These are phyloP conservation scores for Globisporangium megalacanthum DNA, from an alignment of 352 stramenopile species.

Conservation along the genomic window DNA sequence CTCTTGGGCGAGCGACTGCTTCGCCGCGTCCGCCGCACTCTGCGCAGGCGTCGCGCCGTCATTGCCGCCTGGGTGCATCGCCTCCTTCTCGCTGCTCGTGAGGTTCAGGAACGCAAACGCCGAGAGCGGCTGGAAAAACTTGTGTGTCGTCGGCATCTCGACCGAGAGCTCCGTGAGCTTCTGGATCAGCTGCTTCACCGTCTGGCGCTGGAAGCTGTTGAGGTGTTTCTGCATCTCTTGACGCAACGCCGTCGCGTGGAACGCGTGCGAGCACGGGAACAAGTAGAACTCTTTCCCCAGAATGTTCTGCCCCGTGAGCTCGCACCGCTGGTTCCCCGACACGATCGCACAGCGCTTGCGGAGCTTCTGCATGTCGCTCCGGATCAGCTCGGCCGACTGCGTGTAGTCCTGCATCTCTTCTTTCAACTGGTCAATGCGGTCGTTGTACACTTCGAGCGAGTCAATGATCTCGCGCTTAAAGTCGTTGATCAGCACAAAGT, in stretches of 20 bases:
- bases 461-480: constrained; percentile 96
- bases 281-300: constrained; percentile 92
- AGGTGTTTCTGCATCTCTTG: constrained; percentile 88
- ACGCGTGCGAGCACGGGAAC: constrained; percentile 93
- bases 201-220: constrained; percentile 87
- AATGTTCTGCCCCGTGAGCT: constrained; percentile 86
- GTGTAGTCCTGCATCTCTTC: constrained; percentile 93
- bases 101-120: constrained; percentile 64
- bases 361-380: constrained; percentile 85
- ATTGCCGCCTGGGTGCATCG: constrained; percentile 37
- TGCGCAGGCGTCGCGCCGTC: constrained; percentile 30
- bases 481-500: constrained; percentile 94
- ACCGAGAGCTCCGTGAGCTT: constrained; percentile 84
- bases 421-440: constrained; percentile 90
- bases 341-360: constrained; percentile 83
- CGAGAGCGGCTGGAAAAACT: constrained; percentile 74
- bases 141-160: constrained; percentile 60
- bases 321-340: constrained; percentile 85
- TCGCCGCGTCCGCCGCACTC: constrained; percentile 50
- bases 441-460: constrained; percentile 88
- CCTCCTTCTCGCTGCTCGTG: constrained; percentile 64
- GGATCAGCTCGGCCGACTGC: constrained; percentile 86
- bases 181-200: constrained; percentile 86
- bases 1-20: constrained; percentile 78
- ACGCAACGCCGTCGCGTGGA: constrained; percentile 87